Conservation (phyloP, 139 green algal genomes). For the Desmodesmus armatus region DNA sequence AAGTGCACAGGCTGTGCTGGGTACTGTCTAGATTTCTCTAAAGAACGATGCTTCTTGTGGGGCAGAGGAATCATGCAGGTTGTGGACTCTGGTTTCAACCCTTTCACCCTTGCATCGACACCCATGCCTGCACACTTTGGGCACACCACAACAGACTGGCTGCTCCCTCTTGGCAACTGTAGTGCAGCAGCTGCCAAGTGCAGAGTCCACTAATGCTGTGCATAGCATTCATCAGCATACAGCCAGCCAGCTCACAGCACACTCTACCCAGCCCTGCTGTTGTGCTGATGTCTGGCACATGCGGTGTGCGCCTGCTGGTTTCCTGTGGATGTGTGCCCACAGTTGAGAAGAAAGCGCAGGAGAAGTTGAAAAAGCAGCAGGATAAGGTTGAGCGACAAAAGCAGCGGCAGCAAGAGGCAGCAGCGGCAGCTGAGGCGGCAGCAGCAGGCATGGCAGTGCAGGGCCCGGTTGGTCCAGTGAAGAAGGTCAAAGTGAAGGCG, state of each 20-base stretch:
- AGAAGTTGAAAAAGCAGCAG: conserved; percentile 26
- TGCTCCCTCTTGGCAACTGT: neutral
- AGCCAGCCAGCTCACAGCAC: neutral
- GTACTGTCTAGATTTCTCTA: no score
- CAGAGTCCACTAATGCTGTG: neutral
- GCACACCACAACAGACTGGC: neutral
- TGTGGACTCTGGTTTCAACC: no score
- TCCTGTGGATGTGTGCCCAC: neutral
- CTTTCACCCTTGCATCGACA: no score
- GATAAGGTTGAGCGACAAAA: conserved; percentile 38
- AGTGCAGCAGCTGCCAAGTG: neutral
- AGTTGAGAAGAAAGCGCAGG: conserved; percentile 35
- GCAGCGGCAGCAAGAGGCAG: conserved; percentile 23
- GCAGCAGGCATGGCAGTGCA: neutral
- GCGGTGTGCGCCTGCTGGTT: neutral
- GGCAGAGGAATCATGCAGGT: no score
- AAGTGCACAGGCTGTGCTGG: neutral
- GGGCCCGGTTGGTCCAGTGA: conserved; percentile 22
- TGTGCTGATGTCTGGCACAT: neutral
- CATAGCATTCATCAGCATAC: neutral
- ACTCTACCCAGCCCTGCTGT: neutral
- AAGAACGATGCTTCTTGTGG: no score
- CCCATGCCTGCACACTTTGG: no score
- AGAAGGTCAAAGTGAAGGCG: conserved; percentile 30
- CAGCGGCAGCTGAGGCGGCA: no score